Percentiles rank a stretch among this genome's conserved stretches.
Evolutionary conservation across 768 basidiomycete species (phyloP).

Genomic region (Podaxis carcinomalis): DNA sequence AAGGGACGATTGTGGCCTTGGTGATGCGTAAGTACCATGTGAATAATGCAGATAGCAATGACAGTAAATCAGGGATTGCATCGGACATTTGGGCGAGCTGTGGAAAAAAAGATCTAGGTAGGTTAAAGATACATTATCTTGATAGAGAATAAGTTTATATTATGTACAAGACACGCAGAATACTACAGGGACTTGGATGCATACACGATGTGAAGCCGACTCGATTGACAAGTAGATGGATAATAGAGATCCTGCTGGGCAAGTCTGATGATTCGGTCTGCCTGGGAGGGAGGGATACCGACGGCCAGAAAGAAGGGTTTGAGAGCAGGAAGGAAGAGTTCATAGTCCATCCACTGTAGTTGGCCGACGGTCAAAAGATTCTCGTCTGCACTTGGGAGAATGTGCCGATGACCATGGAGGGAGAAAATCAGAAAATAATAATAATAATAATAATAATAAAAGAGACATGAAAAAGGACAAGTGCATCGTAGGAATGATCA

Average conservation of each 20-base stretch:
- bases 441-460: no score
- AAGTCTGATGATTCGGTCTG: slow-evolving; percentile 51
- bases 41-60: not conserved
- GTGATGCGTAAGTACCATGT: not conserved
- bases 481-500: not conserved
- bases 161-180: slow-evolving; percentile 6
- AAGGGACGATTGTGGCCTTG: not conserved
- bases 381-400: slow-evolving; percentile 35
- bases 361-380: slow-evolving; percentile 61
- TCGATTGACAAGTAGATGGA: slow-evolving; percentile 45
- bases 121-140: not conserved
- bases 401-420: slow-evolving; percentile 3
- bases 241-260: slow-evolving; percentile 67
- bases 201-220: slow-evolving; percentile 56
- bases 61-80: not conserved
- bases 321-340: slow-evolving; percentile 59
- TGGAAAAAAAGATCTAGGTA: not conserved
- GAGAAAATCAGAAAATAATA: not conserved
- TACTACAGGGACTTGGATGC: slow-evolving; percentile 32
- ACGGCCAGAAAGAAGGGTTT: slow-evolving; percentile 53
- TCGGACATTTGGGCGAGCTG: not conserved
- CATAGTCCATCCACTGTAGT: slow-evolving; percentile 71
- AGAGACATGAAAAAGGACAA: not conserved
- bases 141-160: not conserved
- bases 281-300: slow-evolving; percentile 49